Conservation (phyloP, 805 yeast species). For the Suhomyces pyralidae region DNA sequence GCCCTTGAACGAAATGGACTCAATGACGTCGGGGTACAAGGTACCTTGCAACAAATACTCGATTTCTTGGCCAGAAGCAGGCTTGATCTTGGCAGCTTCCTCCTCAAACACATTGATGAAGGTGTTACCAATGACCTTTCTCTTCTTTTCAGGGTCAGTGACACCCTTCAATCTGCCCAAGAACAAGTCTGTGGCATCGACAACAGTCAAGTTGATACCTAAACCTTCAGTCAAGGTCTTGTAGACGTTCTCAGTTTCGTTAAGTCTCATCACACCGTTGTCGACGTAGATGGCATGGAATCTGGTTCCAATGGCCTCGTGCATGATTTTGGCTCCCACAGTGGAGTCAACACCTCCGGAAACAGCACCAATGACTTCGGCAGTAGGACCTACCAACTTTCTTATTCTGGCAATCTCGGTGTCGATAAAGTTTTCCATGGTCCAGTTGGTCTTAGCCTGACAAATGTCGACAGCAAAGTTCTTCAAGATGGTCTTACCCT, state of each 20-base stretch:
- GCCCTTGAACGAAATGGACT: conserved; percentile 97
- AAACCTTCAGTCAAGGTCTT: conserved; percentile 87
- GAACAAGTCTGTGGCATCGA: conserved; percentile 91
- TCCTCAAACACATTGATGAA: conserved; percentile 96
- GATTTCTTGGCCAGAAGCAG: conserved; percentile 83
- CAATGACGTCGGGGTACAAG: conserved; percentile 96
- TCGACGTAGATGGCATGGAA: conserved; percentile 98
- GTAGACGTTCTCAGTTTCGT: conserved; percentile 88
- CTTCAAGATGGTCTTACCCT: conserved; percentile 82
- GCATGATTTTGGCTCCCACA: conserved; percentile 97
- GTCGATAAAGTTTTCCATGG: conserved; percentile 96
- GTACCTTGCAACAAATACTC: conserved; percentile 96
- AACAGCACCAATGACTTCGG: conserved; percentile 99
- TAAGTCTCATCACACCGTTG: conserved; percentile 94
- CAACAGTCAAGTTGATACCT: conserved; percentile 91
- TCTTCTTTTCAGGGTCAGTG: conserved; percentile 97
- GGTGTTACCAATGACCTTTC: conserved; percentile 97
- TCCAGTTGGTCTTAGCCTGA: conserved; percentile 86
- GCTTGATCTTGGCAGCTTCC: conserved; percentile 88
- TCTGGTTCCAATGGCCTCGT: conserved; percentile 97
- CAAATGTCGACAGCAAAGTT: conserved; percentile 94
- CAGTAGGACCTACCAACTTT: conserved; percentile 90
- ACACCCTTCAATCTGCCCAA: conserved; percentile 84
- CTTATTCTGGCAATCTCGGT: conserved; percentile 93
- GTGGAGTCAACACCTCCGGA: conserved; percentile 99